These are phyloP conservation scores for Lactifluus volemus DNA, from an alignment of 768 basidiomycete genomes.

Conservation along the genomic window DNA sequence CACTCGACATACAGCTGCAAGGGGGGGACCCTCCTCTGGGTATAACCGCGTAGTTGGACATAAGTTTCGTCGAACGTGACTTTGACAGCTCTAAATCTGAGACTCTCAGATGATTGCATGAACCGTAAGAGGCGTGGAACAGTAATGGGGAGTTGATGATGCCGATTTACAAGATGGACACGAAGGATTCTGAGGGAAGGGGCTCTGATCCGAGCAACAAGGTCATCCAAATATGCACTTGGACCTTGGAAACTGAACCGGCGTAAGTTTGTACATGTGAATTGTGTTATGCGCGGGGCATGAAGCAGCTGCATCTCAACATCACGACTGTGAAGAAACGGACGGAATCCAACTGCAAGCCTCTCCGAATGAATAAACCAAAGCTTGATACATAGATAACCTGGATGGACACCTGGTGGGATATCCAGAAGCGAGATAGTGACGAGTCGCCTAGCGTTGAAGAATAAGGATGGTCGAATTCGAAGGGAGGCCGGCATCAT, in stretches of 20 bases:
- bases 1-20: not conserved
- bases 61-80: not conserved
- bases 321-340: not conserved
- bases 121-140: not conserved
- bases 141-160: not conserved
- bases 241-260: not conserved
- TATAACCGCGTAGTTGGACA: not conserved
- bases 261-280: not conserved
- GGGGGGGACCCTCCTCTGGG: too few species aligned
- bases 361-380: too few species aligned
- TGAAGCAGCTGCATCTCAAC: not conserved
- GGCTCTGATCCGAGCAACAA: not conserved
- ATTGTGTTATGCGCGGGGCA: not conserved
- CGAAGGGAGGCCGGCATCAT: too few species aligned
- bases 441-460: too few species aligned
- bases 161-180: not conserved
- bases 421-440: too few species aligned
- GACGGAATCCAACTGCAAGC: too few species aligned
- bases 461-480: too few species aligned
- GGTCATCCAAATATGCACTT: not conserved
- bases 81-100: not conserved
- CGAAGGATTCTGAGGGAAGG: not conserved
- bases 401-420: too few species aligned
- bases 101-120: not conserved
- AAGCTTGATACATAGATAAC: too few species aligned